Conservation (phyloP, 176 grass and related monocot species). For the Guadua angustifolia region DNA sequence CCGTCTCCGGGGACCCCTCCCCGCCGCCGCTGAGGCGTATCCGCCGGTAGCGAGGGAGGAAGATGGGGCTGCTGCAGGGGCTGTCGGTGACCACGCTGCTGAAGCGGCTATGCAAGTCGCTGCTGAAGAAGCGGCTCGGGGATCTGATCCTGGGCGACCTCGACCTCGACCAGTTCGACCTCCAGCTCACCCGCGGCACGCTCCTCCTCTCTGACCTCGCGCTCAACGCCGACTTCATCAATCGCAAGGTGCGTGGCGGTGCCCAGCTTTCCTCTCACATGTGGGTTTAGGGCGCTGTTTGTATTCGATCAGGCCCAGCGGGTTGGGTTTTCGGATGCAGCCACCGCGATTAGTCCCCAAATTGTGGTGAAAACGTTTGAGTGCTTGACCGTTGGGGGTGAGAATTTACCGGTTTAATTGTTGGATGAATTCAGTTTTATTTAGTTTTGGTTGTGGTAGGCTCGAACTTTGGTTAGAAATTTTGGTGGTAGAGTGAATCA, state of each 20-base stretch:
- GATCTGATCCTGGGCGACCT: slow-evolving; percentile 91
- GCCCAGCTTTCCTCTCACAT: background rate
- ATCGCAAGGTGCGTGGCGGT: slow-evolving; percentile 57
- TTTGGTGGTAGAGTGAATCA: background rate
- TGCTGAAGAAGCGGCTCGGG: slow-evolving; percentile 92
- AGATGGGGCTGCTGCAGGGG: slow-evolving; percentile 58
- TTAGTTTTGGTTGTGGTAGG: slow-evolving; percentile 5
- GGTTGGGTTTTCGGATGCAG: background rate
- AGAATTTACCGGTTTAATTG: background rate
- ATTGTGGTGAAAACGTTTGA: background rate
- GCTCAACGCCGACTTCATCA: slow-evolving; percentile 88
- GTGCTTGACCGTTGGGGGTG: background rate
- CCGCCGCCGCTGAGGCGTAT: background rate
- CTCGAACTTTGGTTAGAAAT: slow-evolving; percentile 8
- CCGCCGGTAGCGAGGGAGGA: background rate
- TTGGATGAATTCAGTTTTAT: slow-evolving; percentile 14
- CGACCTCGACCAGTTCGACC: slow-evolving; percentile 91
- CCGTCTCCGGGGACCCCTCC: background rate
- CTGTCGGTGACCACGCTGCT: slow-evolving; percentile 57
- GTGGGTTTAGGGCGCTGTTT: background rate
- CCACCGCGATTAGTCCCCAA: background rate
- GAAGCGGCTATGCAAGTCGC: slow-evolving; percentile 89
- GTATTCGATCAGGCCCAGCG: background rate
- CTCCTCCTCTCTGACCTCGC: slow-evolving; percentile 83
- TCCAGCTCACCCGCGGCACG: slow-evolving; percentile 74